Conservation (phyloP, 2,329 filamentous ascomycete species). For the Aulographum hederae region DNA sequence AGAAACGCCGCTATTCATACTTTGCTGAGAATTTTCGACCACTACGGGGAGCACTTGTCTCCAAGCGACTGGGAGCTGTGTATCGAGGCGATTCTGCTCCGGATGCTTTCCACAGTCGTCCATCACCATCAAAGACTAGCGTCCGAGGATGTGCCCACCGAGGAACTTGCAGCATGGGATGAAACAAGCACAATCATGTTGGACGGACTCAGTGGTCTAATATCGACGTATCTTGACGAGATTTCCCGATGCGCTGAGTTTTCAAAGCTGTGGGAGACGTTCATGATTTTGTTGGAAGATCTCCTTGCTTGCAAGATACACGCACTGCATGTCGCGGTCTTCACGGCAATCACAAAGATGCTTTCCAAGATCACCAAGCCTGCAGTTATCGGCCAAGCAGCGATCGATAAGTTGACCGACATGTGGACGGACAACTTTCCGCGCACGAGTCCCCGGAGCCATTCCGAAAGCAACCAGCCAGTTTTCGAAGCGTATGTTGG, state of each 20-base stretch:
- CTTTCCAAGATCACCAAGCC: constrained; percentile 14
- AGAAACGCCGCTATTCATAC: constrained; percentile 84
- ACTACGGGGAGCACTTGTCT: constrained; percentile 64
- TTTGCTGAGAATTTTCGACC: constrained; percentile 76
- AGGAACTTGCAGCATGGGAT: constrained; percentile 13
- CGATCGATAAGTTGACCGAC: constrained; percentile 15
- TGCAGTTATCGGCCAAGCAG: constrained; percentile 9
- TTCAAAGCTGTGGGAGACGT: constrained; percentile 53
- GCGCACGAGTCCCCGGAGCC: too few relatives aligned
- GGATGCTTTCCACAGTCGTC: too few relatives aligned
- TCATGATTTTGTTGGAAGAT: constrained; percentile 49
- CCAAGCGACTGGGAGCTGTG: constrained; percentile 71
- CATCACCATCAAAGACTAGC: too few relatives aligned
- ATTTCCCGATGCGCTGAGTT: constrained; percentile 51
- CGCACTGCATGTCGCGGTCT: constrained; percentile 16
- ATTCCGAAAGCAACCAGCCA: constrained; percentile 47
- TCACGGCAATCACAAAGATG: constrained; percentile 19
- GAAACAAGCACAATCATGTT: constrained; percentile 60
- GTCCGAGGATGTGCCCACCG: too few relatives aligned
- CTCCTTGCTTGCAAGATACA: constrained; percentile 19
- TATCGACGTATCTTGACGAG: constrained; percentile 59
- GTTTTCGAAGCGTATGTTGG: constrained; percentile 74
- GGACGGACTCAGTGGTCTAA: constrained; percentile 51
- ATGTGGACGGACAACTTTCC: constrained; percentile 18
- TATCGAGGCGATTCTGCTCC: constrained; percentile 63